phyloP scores from a whole-genome alignment of 2,329 filamentous ascomycete genomes.

The Plectosphaerella sp. region DNA sequence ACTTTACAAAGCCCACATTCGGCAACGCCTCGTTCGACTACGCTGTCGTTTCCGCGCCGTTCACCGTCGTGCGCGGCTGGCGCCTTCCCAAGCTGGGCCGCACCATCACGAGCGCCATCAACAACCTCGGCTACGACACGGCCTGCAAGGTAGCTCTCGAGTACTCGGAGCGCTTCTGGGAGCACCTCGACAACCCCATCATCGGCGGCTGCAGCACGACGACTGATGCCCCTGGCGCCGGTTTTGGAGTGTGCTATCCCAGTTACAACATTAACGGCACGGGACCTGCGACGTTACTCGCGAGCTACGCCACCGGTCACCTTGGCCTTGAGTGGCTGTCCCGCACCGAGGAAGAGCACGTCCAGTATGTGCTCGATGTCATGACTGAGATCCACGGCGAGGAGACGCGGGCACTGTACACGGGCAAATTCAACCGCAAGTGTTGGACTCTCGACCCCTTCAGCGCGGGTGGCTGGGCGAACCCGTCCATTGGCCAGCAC shows the following conservation, averaged over 20 bases:
- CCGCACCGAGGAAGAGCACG: constrained; percentile 53
- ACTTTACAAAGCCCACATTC: constrained; percentile 31
- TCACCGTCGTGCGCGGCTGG: constrained; percentile 61
- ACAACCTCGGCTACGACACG: constrained; percentile 36
- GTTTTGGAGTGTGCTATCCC: constrained; percentile 58
- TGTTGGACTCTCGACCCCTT: constrained; percentile 63
- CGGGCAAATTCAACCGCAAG: constrained; percentile 58
- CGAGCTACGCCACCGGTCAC: constrained; percentile 47
- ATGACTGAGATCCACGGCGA: constrained; percentile 65
- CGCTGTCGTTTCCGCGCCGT: constrained; percentile 58
- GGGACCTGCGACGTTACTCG: constrained; percentile 58
- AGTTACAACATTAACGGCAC: constrained; percentile 62
- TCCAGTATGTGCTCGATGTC: constrained; percentile 57
- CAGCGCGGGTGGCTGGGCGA: constrained; percentile 59
- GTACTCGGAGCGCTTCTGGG: constrained; percentile 62
- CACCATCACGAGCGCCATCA: constrained; percentile 42
- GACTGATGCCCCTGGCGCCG: constrained; percentile 57
- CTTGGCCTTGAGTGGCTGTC: constrained; percentile 24
- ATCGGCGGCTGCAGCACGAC: constrained; percentile 56
- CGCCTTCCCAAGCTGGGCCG: constrained; percentile 42
- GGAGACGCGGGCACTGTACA: constrained; percentile 56
- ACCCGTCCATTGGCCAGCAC: constrained; percentile 59
- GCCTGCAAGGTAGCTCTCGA: constrained; percentile 61
- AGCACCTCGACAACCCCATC: constrained; percentile 48
- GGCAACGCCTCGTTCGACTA: constrained; percentile 58